Evolutionary conservation across 768 basidiomycete genomes (phyloP).

Genomic region (Panaeolus papilionaceus): DNA sequence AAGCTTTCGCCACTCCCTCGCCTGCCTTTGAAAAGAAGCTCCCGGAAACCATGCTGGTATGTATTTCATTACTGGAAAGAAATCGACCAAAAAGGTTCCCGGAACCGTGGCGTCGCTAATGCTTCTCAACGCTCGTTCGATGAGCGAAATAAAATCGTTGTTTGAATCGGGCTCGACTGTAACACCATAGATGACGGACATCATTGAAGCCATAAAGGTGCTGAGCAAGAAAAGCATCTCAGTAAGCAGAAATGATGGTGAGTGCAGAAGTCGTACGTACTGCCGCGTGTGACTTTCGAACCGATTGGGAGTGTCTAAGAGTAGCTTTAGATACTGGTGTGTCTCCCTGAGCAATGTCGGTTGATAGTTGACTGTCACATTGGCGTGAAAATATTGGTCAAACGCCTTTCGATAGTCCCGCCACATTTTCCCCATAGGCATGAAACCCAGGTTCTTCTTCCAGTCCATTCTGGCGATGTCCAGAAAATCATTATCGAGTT

Average conservation of each 20-base stretch:
- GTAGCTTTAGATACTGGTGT: constrained; percentile 19
- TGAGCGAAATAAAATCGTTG: constrained; percentile 33
- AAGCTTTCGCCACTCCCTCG: constrained; percentile 39
- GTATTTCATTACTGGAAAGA: constrained; percentile 40
- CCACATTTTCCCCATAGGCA: constrained; percentile 18
- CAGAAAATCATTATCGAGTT: background rate
- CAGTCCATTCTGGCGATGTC: constrained; percentile 12
- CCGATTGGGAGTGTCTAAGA: constrained; percentile 21
- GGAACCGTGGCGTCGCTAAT: constrained; percentile 32
- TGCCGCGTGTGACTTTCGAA: constrained; percentile 24
- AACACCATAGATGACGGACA: constrained; percentile 39
- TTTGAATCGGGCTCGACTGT: constrained; percentile 28
- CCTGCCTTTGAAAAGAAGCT: constrained; percentile 50
- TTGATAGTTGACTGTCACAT: constrained; percentile 1
- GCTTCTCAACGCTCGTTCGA: constrained; percentile 20
- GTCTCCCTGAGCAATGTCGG: constrained; percentile 14
- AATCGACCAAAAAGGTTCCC: constrained; percentile 38
- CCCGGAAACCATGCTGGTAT: constrained; percentile 56
- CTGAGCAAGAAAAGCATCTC: background rate
- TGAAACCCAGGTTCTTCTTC: constrained; percentile 13
- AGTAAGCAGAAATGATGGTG: background rate
- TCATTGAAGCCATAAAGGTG: constrained; percentile 29
- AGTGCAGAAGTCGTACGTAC: constrained; percentile 13
- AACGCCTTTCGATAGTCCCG: constrained; percentile 19
- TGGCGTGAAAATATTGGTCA: constrained; percentile 19